phyloP scores from a whole-genome alignment of 352 stramenopile genomes.

The Pythium aquatile region DNA sequence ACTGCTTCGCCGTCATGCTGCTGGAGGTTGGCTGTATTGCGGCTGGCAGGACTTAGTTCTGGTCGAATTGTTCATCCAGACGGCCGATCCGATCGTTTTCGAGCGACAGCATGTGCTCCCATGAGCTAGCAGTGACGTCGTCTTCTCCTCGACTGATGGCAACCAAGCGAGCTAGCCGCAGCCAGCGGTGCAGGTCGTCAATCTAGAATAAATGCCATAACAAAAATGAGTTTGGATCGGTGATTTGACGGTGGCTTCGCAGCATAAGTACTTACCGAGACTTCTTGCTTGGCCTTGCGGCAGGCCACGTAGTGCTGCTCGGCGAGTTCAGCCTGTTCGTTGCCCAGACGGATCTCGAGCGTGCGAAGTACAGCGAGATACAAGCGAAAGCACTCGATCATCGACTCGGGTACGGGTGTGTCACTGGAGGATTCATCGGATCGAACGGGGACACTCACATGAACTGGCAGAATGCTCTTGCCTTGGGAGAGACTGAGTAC shows the following conservation, averaged over 20 bases:
- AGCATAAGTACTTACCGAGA: constrained; percentile 45
- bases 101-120: constrained; percentile 60
- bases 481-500: constrained; percentile 65
- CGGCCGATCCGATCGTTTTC: constrained; percentile 47
- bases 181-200: constrained; percentile 77
- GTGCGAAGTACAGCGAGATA: constrained; percentile 61
- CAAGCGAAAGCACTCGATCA: constrained; percentile 67
- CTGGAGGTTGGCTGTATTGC: neutral
- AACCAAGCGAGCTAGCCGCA: constrained; percentile 67
- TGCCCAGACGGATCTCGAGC: constrained; percentile 56
- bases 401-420: constrained; percentile 13
- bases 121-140: constrained; percentile 41
- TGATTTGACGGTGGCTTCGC: neutral
- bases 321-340: constrained; percentile 70
- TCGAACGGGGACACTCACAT: constrained; percentile 41
- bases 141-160: constrained; percentile 64
- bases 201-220: constrained; percentile 31
- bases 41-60: neutral
- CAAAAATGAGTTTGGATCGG: no score
- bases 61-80: constrained; percentile 8
- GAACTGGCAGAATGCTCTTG: constrained; percentile 73
- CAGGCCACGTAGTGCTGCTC: constrained; percentile 80
- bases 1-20: constrained; percentile 24
- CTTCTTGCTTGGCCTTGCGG: constrained; percentile 63
- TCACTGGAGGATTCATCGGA: neutral